Evolutionary conservation across 1,139 yeast species (phyloP).

Genomic region (Scheffersomyces quercinus): DNA sequence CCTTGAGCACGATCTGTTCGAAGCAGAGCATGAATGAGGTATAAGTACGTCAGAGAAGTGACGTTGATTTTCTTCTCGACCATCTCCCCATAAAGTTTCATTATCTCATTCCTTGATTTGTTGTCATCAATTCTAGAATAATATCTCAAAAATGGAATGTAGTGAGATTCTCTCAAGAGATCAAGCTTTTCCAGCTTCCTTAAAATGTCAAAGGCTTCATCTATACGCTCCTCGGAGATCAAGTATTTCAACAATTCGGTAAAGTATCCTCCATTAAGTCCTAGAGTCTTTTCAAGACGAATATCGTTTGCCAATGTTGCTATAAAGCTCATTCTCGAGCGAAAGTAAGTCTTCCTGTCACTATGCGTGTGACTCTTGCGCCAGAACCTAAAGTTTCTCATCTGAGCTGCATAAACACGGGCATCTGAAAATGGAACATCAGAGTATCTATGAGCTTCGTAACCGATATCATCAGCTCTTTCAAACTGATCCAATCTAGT

Average conservation of each 20-base stretch:
- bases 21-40: constrained; percentile 43
- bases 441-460: constrained; percentile 30
- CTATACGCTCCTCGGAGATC: constrained; percentile 15
- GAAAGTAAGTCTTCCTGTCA: not conserved
- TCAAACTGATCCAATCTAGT: constrained; percentile 32
- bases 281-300: not conserved
- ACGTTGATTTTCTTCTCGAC: constrained; percentile 30
- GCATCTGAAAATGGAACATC: constrained; percentile 32
- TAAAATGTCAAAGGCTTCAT: constrained; percentile 18
- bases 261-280: constrained; percentile 16
- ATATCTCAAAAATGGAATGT: constrained; percentile 30
- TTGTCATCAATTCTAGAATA: constrained; percentile 23
- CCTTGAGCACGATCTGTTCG: not conserved
- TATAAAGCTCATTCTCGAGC: not conserved
- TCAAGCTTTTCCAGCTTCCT: constrained; percentile 14
- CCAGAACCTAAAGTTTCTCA: constrained; percentile 37
- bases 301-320: not conserved
- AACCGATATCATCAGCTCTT: constrained; percentile 31
- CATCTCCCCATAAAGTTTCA: constrained; percentile 43
- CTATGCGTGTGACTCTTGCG: constrained; percentile 3
- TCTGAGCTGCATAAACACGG: constrained; percentile 29
- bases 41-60: constrained; percentile 38
- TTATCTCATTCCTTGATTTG: constrained; percentile 28
- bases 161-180: constrained; percentile 25
- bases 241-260: constrained; percentile 28